Conservation (phyloP, 129 eudicot species). For the Silybum marianum region DNA sequence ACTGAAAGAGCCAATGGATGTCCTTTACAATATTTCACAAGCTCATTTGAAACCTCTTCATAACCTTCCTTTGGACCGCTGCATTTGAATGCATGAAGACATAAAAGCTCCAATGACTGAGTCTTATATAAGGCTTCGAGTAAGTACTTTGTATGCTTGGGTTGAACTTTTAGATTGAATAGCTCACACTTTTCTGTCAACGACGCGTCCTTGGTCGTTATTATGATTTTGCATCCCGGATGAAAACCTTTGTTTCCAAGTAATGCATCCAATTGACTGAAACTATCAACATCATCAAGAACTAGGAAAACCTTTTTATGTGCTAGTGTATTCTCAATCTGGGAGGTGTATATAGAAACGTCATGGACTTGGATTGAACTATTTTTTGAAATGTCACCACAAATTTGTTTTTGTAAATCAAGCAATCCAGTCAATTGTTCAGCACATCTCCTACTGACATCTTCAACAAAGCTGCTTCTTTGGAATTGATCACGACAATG, state of each 20-base stretch:
- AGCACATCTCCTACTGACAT: too few species aligned
- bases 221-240: slow-evolving; percentile 39
- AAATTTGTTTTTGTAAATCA: slow-evolving; percentile 26
- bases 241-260: neutral
- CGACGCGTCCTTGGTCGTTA: slow-evolving; percentile 27
- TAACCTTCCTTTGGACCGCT: slow-evolving; percentile 16
- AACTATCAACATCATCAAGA: slow-evolving; percentile 21
- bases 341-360: slow-evolving; percentile 15
- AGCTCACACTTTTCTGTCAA: slow-evolving; percentile 2
- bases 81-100: slow-evolving; percentile 39
- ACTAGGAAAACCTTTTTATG: slow-evolving; percentile 27
- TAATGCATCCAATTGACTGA: neutral
- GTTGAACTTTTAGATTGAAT: too few species aligned
- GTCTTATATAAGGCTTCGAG: neutral
- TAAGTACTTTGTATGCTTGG: slow-evolving; percentile 1
- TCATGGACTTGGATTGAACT: neutral
- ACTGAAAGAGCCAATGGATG: slow-evolving; percentile 38
- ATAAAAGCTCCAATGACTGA: slow-evolving; percentile 32
- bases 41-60: slow-evolving; percentile 1
- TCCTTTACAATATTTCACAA: slow-evolving; percentile 24
- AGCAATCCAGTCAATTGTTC: neutral
- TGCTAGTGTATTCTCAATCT: slow-evolving; percentile 12
- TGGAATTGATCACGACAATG: too few species aligned
- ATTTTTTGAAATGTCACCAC: slow-evolving; percentile 12
- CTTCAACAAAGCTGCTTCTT: too few species aligned